phyloP scores from a whole-genome alignment of 176 grass and related monocot genomes.

The Oryza nivara region DNA sequence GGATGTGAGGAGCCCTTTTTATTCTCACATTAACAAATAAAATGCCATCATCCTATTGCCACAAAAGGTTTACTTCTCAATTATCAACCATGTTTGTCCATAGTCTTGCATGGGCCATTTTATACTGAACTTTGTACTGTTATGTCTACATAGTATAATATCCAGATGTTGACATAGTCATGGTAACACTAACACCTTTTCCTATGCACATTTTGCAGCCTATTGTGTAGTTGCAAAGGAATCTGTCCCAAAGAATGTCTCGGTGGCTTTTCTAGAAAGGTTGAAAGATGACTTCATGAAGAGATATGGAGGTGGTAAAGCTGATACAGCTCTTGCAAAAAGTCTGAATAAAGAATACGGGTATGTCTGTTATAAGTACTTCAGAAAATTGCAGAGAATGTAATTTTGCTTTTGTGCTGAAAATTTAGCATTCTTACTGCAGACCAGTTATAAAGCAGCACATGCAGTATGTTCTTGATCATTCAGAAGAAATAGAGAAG shows the following conservation, averaged over 20 bases:
- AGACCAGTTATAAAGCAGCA: constrained; percentile 93
- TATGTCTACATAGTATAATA: not conserved
- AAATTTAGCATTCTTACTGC: constrained; percentile 39
- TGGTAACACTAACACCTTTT: constrained; percentile 36
- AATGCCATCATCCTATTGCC: not conserved
- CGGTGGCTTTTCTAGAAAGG: constrained; percentile 83
- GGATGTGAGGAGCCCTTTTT: not conserved
- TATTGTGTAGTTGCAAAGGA: constrained; percentile 93
- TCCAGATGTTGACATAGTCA: not conserved
- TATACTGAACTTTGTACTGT: not conserved
- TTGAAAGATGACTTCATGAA: constrained; percentile 89
- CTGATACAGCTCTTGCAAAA: constrained; percentile 89
- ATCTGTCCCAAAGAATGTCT: constrained; percentile 75
- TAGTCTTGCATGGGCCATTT: not conserved
- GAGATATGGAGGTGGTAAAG: constrained; percentile 95
- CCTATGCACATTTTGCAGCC: constrained; percentile 54
- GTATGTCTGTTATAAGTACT: constrained; percentile 44
- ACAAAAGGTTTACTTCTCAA: not conserved
- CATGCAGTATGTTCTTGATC: constrained; percentile 90
- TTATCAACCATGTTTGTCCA: not conserved
- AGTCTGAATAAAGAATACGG: constrained; percentile 95
- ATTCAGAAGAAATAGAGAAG: constrained; percentile 91
- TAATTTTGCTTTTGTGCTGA: not conserved
- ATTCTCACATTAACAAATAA: not conserved
- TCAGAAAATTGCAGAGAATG: not conserved